These are phyloP conservation scores for Cyberlindnera euphorbiiphila DNA, from an alignment of 805 yeast species.

Conservation along the genomic window DNA sequence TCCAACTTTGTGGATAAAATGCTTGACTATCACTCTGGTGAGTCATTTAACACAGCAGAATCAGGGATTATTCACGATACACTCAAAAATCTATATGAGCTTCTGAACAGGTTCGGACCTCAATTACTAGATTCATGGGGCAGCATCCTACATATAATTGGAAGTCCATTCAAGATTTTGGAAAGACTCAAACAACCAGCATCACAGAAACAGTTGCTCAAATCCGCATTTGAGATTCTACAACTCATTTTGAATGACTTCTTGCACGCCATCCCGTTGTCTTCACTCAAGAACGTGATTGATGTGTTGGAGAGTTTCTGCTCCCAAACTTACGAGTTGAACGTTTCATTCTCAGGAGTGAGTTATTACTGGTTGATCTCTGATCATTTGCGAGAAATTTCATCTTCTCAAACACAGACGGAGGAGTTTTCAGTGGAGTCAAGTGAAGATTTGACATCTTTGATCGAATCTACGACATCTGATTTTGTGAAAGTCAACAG, in stretches of 20 bases:
- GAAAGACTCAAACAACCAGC: slow-evolving; percentile 22
- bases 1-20: slow-evolving; percentile 41
- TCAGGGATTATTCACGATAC: slow-evolving; percentile 62
- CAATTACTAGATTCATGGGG: slow-evolving; percentile 67
- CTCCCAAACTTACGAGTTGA: slow-evolving; percentile 66
- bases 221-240: slow-evolving; percentile 75
- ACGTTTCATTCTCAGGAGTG: slow-evolving; percentile 86
- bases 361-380: slow-evolving; percentile 92
- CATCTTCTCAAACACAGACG: neutral
- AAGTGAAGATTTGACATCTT: slow-evolving; percentile 25
- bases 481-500: slow-evolving; percentile 33
- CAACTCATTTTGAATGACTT: slow-evolving; percentile 86
- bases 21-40: slow-evolving; percentile 29
- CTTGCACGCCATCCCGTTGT: slow-evolving; percentile 62
- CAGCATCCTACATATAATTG: slow-evolving; percentile 54
- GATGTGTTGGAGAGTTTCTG: slow-evolving; percentile 73
- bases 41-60: slow-evolving; percentile 49
- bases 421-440: slow-evolving; percentile 19
- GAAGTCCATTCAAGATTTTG: slow-evolving; percentile 51
- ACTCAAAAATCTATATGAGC: slow-evolving; percentile 59
- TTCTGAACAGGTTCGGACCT: slow-evolving; percentile 77
- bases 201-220: slow-evolving; percentile 38
- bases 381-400: slow-evolving; percentile 51
- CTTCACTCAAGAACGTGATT: slow-evolving; percentile 60
- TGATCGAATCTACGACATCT: slow-evolving; percentile 23